These are phyloP conservation scores for Beta vulgaris DNA, from an alignment of 148 eudicot species.

Conservation along the genomic window DNA sequence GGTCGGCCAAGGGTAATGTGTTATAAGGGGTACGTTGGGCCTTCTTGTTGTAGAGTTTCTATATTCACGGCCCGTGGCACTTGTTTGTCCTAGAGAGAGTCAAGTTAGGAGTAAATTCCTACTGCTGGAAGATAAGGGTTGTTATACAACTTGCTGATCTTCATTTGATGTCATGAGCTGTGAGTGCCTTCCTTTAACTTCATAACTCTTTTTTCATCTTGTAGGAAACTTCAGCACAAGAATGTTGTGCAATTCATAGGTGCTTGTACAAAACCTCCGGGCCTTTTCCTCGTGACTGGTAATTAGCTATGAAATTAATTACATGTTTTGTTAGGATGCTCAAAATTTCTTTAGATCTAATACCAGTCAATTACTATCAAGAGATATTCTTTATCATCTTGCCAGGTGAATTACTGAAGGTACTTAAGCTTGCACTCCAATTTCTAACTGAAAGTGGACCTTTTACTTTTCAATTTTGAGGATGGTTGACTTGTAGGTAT, in stretches of 20 bases:
- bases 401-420: background rate
- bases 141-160: background rate
- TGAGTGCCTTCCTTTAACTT: background rate
- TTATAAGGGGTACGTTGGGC: background rate
- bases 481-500: background rate
- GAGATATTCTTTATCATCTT: background rate
- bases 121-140: background rate
- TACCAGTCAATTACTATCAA: background rate
- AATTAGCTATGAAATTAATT: constrained; percentile 20
- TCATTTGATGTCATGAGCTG: background rate
- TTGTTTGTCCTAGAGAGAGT: background rate
- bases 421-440: background rate
- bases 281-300: constrained; percentile 77
- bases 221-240: constrained; percentile 76
- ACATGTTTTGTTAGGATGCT: constrained; percentile 8
- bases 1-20: background rate
- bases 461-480: background rate
- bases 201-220: constrained; percentile 23
- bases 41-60: background rate
- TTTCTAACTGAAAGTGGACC: background rate
- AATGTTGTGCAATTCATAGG: constrained; percentile 86
- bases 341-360: background rate
- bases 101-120: background rate
- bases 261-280: constrained; percentile 69
- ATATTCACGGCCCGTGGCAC: background rate